A percentile compares a stretch with the other conserved stretches of the same genome.
These are phyloP conservation scores for Aspergillus bertholletiae DNA, from an alignment of 495 filamentous ascomycete genomes.

Conservation along the genomic window DNA sequence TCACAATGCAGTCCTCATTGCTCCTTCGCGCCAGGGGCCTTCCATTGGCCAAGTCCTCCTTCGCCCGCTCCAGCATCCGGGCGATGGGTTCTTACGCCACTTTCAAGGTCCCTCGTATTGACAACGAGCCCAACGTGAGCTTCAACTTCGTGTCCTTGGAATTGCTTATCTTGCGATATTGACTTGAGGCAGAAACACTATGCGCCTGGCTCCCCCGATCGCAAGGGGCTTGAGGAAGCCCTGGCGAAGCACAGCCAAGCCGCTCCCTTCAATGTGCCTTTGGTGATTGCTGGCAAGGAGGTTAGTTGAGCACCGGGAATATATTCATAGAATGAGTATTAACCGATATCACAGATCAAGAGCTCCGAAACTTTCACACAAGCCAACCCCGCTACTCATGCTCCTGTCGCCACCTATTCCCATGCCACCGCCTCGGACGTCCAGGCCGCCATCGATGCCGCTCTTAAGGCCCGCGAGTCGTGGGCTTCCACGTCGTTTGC, in stretches of 20 bases:
- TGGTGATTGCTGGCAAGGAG: constrained; percentile 76
- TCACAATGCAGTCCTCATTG: constrained; percentile 34
- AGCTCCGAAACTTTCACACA: constrained; percentile 49
- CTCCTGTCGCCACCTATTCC: constrained; percentile 74
- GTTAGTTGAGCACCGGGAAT: constrained; percentile 34
- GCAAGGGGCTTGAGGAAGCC: constrained; percentile 67
- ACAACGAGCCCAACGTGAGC: constrained; percentile 92
- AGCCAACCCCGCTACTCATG: constrained; percentile 72
- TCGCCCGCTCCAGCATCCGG: constrained; percentile 23
- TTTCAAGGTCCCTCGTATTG: constrained; percentile 83
- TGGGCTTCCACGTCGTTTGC: constrained; percentile 84
- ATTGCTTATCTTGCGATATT: background rate
- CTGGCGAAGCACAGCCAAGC: constrained; percentile 57
- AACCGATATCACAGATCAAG: constrained; percentile 23
- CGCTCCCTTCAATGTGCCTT: constrained; percentile 65
- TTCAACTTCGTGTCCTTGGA: background rate
- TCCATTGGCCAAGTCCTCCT: constrained; percentile 26
- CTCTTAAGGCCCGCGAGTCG: constrained; percentile 71
- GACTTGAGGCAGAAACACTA: constrained; percentile 69
- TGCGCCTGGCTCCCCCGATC: constrained; percentile 72
- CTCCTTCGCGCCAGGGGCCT: constrained; percentile 31
- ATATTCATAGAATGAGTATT: background rate
- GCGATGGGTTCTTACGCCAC: constrained; percentile 57
- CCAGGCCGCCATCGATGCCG: constrained; percentile 69
- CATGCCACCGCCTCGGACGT: constrained; percentile 71